Percentiles rank a stretch among this genome's conserved stretches.
These are phyloP conservation scores for Blastomyces silverae DNA, from an alignment of 2,329 filamentous ascomycete genomes.

Conservation along the genomic window DNA sequence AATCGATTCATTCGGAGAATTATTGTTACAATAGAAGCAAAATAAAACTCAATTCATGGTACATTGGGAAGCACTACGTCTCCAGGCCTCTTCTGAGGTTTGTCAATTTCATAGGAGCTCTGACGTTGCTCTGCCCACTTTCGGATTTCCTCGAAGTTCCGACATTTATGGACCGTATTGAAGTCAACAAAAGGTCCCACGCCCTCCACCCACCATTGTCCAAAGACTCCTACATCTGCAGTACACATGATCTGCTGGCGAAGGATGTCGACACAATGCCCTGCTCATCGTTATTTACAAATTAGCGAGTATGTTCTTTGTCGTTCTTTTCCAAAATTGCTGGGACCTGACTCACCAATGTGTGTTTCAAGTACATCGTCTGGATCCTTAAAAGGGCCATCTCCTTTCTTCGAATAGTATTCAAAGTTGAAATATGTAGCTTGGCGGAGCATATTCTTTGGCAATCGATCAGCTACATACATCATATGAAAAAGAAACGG, in stretches of 20 bases:
- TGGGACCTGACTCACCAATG: slow-evolving; percentile 32
- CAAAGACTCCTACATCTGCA: slow-evolving; percentile 53
- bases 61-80: slow-evolving; percentile 15
- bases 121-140: slow-evolving; percentile 49
- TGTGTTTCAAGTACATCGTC: slow-evolving; percentile 51
- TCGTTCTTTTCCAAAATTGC: neutral
- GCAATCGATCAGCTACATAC: neutral
- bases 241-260: slow-evolving; percentile 60
- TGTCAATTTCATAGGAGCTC: slow-evolving; percentile 4
- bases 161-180: slow-evolving; percentile 54
- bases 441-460: slow-evolving; percentile 52
- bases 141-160: slow-evolving; percentile 50
- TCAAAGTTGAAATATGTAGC: slow-evolving; percentile 54
- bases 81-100: slow-evolving; percentile 12
- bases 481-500: no score
- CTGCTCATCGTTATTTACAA: slow-evolving; percentile 27
- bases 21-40: neutral
- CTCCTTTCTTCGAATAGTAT: slow-evolving; percentile 48
- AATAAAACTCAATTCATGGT: slow-evolving; percentile 12
- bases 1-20: neutral
- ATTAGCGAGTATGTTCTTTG: slow-evolving; percentile 7
- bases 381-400: slow-evolving; percentile 51
- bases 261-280: slow-evolving; percentile 56
- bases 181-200: slow-evolving; percentile 55
- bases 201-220: slow-evolving; percentile 54